Percentiles rank a stretch among this genome's conserved stretches.
These are phyloP conservation scores for Colletotrichum salicis DNA, from an alignment of 2,329 filamentous ascomycete species.

Conservation along the genomic window DNA sequence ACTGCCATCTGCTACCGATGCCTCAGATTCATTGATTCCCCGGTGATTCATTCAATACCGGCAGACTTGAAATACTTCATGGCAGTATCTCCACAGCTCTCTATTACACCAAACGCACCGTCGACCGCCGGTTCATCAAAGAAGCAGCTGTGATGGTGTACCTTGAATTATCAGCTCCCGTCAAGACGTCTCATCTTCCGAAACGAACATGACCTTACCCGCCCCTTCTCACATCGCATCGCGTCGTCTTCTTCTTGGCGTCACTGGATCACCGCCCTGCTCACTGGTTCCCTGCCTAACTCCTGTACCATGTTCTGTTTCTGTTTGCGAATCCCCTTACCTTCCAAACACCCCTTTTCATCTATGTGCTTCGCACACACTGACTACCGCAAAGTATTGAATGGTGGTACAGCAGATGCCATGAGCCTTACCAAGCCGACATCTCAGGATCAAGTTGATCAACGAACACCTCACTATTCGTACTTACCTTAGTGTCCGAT, in stretches of 20 bases:
- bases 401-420: slow-evolving; percentile 12
- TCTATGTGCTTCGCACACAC: not conserved
- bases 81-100: not conserved
- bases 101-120: not conserved
- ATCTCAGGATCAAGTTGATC: not conserved
- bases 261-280: not conserved
- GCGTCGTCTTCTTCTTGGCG: slow-evolving; percentile 17
- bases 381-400: not conserved
- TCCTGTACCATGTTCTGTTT: slow-evolving; percentile 23
- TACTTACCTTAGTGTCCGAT: not conserved
- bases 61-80: not conserved
- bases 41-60: not conserved
- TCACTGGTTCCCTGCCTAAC: slow-evolving; percentile 20
- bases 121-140: not conserved
- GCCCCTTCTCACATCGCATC: slow-evolving; percentile 9
- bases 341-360: not conserved
- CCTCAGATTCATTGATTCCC: not conserved
- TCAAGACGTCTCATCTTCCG: slow-evolving; percentile 27
- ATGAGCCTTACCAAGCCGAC: not conserved
- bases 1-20: not conserved
- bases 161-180: not conserved
- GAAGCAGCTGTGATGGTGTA: not conserved
- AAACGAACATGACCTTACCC: slow-evolving; percentile 18
- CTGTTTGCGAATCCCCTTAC: slow-evolving; percentile 18
- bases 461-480: no score